A percentile compares a stretch with the other conserved stretches of the same genome.
Evolutionary conservation across 768 basidiomycete species (phyloP).

Genomic region (Hygrophorus pudorinus): DNA sequence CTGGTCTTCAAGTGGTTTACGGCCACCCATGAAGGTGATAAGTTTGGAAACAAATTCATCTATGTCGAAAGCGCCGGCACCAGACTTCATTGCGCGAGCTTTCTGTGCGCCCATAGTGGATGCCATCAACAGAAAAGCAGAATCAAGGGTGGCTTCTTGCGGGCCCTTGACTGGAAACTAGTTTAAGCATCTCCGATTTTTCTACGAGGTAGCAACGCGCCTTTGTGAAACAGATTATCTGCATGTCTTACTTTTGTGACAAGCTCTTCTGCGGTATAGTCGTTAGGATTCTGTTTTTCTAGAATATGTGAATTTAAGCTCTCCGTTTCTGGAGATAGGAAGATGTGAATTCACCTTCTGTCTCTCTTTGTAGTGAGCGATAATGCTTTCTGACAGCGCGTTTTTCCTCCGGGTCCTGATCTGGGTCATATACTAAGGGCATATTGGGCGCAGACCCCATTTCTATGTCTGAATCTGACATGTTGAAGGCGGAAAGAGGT

Average conservation of each 20-base stretch:
- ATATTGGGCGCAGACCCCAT: neutral
- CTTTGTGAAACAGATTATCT: constrained; percentile 55
- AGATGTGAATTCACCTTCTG: constrained; percentile 41
- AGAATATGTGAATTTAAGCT: neutral
- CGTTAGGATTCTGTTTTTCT: constrained; percentile 46
- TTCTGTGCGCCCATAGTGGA: constrained; percentile 76
- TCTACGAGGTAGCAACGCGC: constrained; percentile 18
- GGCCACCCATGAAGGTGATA: constrained; percentile 67
- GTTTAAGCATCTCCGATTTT: neutral
- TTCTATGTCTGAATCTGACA: constrained; percentile 19
- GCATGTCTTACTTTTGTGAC: constrained; percentile 46
- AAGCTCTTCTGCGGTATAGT: constrained; percentile 47
- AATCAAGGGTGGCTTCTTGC: constrained; percentile 86
- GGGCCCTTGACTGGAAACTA: constrained; percentile 55
- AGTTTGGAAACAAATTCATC: constrained; percentile 83
- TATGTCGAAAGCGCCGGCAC: constrained; percentile 80
- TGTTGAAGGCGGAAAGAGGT: too few species aligned
- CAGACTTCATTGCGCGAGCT: constrained; percentile 86
- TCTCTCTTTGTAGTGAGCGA: constrained; percentile 49
- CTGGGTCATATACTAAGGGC: constrained; percentile 57
- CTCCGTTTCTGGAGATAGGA: too few species aligned
- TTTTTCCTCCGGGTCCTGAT: constrained; percentile 76
- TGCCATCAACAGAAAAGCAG: constrained; percentile 65
- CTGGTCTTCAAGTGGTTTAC: constrained; percentile 33
- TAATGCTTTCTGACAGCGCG: constrained; percentile 67